Evolutionary conservation across 192 early-diverging fungal genomes (phyloP).

Genomic region (Rhizophagus prolifer): DNA sequence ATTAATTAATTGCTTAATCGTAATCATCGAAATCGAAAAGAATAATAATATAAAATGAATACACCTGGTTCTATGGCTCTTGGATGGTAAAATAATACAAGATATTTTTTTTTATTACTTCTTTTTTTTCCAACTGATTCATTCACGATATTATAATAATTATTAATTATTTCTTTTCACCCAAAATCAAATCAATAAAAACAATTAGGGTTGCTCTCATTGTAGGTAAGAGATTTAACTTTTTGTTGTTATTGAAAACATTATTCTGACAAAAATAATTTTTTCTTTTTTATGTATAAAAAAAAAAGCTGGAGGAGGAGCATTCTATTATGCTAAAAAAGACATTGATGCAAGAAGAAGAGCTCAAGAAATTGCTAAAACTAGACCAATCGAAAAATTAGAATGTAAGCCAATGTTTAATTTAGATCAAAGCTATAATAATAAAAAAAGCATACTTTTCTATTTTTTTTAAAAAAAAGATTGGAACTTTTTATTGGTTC

Average conservation of each 20-base stretch:
- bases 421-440: neutral
- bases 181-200: neutral
- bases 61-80: conserved; percentile 13
- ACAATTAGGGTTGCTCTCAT: conserved; percentile 1
- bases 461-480: neutral
- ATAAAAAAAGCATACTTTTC: too few relatives aligned
- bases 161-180: neutral
- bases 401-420: conserved; percentile 16
- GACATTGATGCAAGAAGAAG: conserved; percentile 29
- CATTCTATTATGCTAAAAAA: conserved; percentile 29
- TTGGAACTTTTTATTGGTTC: too few relatives aligned
- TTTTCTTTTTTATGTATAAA: neutral
- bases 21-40: too few relatives aligned
- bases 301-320: conserved; percentile 24
- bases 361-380: conserved; percentile 18
- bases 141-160: neutral
- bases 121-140: neutral
- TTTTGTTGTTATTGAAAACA: neutral
- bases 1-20: too few relatives aligned
- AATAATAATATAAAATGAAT: conserved; percentile 17
- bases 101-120: neutral
- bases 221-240: neutral
- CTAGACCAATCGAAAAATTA: conserved; percentile 26
- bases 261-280: neutral
- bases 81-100: conserved; percentile 8